Evolutionary conservation across 345 rosid species (phyloP).

Genomic region (Iberis pinnata): DNA sequence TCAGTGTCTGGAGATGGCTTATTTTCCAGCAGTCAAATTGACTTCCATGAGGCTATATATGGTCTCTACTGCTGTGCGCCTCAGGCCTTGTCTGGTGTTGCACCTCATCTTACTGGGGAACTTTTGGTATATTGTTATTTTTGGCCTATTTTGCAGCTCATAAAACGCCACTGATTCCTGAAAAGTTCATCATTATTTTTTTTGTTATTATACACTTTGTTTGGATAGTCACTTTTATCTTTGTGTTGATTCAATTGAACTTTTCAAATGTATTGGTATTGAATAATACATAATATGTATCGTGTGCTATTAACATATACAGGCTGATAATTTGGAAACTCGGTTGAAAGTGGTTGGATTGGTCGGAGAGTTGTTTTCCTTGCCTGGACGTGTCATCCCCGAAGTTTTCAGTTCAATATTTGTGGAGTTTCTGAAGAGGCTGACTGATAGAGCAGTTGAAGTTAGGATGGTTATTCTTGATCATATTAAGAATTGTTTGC

Average conservation of each 20-base stretch:
- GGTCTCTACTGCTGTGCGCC: conserved; percentile 80
- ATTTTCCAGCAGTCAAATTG: conserved; percentile 47
- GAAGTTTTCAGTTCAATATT: conserved; percentile 81
- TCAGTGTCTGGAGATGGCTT: conserved; percentile 76
- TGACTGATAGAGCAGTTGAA: conserved; percentile 81
- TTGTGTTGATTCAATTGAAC: background rate
- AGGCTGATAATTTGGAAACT: conserved; percentile 83
- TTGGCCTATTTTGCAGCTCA: background rate
- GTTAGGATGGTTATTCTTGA: conserved; percentile 85
- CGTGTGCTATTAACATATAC: conserved; percentile 31
- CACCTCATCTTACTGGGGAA: conserved; percentile 90
- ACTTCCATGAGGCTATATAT: conserved; percentile 83
- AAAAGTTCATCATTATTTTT: conserved; percentile 15
- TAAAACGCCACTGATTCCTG: too few species aligned
- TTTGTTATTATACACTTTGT: conserved; percentile 6
- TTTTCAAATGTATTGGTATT: conserved; percentile 9
- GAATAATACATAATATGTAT: conserved; percentile 8
- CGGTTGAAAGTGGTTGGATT: conserved; percentile 81
- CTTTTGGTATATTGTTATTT: conserved; percentile 56
- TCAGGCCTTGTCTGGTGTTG: conserved; percentile 70
- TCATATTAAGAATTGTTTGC: conserved; percentile 72
- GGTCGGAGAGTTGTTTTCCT: conserved; percentile 81
- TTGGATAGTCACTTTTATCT: background rate
- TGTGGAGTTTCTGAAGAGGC: conserved; percentile 83
- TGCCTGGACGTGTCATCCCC: conserved; percentile 51